A percentile compares a stretch with the other conserved stretches of the same genome.
phyloP scores from a whole-genome alignment of 1,284 basidiomycete species.

The Trichosporon asahii region DNA sequence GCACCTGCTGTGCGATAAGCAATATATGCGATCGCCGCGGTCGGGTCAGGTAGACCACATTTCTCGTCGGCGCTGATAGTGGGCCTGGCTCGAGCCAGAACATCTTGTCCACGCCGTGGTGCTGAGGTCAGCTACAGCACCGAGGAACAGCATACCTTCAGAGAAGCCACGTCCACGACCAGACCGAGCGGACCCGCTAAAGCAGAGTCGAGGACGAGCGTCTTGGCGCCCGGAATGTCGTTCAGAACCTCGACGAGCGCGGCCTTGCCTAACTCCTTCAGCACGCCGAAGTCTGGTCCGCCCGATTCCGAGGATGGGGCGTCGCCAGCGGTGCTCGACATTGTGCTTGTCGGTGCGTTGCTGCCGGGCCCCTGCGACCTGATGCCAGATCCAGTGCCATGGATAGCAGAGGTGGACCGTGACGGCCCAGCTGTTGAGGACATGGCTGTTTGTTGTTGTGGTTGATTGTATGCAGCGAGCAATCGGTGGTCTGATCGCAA shows the following conservation, averaged over 20 bases:
- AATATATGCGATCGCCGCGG: conserved; percentile 81
- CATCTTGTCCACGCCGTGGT: conserved; percentile 99
- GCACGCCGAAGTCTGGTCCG: conserved; percentile 63
- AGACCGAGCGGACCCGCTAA: conserved; percentile 89
- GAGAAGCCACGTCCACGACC: conserved; percentile 81
- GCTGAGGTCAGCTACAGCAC: conserved; percentile 55
- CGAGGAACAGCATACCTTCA: conserved; percentile 68
- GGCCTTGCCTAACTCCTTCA: conserved; percentile 73
- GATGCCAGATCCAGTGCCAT: background rate
- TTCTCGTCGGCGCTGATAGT: conserved; percentile 75
- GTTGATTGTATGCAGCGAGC: background rate
- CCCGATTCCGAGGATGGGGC: conserved; percentile 23
- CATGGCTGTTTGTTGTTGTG: conserved; percentile 14
- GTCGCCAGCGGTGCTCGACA: conserved; percentile 45
- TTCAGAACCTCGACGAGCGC: conserved; percentile 76
- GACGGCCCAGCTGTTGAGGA: conserved; percentile 27
- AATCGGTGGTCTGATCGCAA: background rate
- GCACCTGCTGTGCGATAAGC: conserved; percentile 66
- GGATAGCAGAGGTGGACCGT: conserved; percentile 32
- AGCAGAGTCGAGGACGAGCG: conserved; percentile 82
- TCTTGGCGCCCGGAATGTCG: conserved; percentile 92
- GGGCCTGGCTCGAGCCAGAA: conserved; percentile 95
- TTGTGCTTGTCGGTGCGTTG: background rate
- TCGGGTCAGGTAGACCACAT: conserved; percentile 89
- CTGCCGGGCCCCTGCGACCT: background rate